Base-by-base conservation (phyloP, 2,329 filamentous ascomycete species). In the Cordyceps fumosorosea region DNA sequence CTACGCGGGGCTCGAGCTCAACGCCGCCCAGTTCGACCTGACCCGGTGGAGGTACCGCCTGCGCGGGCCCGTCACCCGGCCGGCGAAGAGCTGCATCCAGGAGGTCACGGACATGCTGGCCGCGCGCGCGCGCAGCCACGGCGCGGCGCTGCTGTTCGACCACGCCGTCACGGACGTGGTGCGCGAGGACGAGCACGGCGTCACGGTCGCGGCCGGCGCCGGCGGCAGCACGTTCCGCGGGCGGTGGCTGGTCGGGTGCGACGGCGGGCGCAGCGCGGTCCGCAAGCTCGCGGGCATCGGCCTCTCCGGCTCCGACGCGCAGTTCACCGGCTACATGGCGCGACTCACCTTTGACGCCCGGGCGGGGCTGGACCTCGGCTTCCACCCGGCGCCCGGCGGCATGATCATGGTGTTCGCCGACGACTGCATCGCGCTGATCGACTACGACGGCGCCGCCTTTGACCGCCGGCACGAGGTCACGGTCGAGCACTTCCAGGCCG, bases 191-290 rank as follows among this genome's bases (percentile, higher is more conserved):
- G 66, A 66, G 18, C 24, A 57, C 32, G 37, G 59, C 26, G 67
- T 73, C 32, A 67, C 64, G 3, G 66, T 72, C 11, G 64, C 66
- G 22, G 64, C 66, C 1, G 59, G 55, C 11, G 50, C 56, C 1
- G 26, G 53, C 16, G 20, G 44, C 44, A 50, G 6, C 29, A 48
- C 44, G 18, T 57, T 57, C 29, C 55, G 55, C 29, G 55, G 55
- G 29, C 60, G 62, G 12, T 78, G 76, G 72, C 70, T 78, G 3
- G 71, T 78, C 1, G 77, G 77, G 14, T 78, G 76, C 59, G 77
- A 80, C 63, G 76, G 76, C 18, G 76, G 75, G 3, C 72, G 72
- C 18, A 78, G 76, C 63, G 63, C 66, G 4, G 68, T 78, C n/a
- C 73, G 77, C 60, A 70, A 72, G 53, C 66, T 70, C n/a, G 73